Percentiles rank a stretch among this genome's conserved stretches.
Conservation (phyloP, 164 flowering plant species). For the Vitis rupestris region DNA sequence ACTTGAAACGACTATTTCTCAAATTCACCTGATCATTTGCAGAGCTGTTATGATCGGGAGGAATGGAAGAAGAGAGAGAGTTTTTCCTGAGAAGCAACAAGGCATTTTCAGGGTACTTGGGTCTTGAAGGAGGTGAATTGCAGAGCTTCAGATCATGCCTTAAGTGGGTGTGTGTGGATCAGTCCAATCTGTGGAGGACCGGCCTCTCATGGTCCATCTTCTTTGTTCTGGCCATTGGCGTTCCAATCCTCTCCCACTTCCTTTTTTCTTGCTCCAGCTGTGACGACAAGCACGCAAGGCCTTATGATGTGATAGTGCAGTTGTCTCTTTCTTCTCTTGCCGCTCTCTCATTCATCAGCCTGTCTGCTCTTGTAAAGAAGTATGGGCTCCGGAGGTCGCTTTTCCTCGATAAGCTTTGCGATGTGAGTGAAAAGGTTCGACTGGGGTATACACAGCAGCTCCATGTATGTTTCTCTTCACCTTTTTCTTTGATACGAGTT, state of each 20-base stretch:
- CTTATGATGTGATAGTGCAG: slow-evolving; percentile 38
- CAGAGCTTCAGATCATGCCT: slow-evolving; percentile 25
- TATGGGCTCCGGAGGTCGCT: slow-evolving; percentile 33
- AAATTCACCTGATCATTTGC: background rate
- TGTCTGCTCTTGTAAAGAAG: slow-evolving; percentile 25
- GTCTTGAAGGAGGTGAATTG: slow-evolving; percentile 13
- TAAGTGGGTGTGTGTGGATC: slow-evolving; percentile 46
- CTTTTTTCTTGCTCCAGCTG: slow-evolving; percentile 35
- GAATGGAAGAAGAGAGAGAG: slow-evolving; percentile 11
- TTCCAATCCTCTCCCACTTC: slow-evolving; percentile 47
- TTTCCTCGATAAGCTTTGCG: slow-evolving; percentile 32
- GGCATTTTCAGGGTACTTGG: background rate
- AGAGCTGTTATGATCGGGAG: background rate
- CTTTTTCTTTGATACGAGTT: background rate
- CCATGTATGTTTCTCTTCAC: slow-evolving; percentile 16
- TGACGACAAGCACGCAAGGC: slow-evolving; percentile 41
- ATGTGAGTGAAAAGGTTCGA: slow-evolving; percentile 25
- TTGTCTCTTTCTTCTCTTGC: slow-evolving; percentile 34
- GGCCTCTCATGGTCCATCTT: slow-evolving; percentile 47
- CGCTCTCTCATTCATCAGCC: slow-evolving; percentile 24
- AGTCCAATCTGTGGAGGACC: slow-evolving; percentile 37
- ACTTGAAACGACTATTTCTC: too few species aligned
- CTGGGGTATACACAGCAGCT: slow-evolving; percentile 24
- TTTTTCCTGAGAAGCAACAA: background rate
- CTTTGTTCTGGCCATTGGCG: slow-evolving; percentile 32